Conservation (phyloP, 1,284 basidiomycete genomes). For the Exsudoporus floridanus region DNA sequence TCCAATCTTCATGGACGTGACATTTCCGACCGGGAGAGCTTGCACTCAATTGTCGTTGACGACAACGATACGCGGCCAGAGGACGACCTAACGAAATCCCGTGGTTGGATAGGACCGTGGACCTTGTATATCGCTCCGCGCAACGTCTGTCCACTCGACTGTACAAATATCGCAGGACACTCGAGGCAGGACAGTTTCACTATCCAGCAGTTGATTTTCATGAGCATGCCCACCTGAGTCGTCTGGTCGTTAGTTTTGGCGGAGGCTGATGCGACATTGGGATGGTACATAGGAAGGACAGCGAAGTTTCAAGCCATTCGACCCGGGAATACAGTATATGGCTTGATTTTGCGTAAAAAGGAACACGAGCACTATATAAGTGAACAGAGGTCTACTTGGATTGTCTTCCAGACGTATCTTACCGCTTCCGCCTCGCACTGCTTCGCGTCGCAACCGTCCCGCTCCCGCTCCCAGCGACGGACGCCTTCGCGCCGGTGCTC, state of each 20-base stretch:
- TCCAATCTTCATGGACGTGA: too few species aligned
- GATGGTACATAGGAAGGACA: neutral
- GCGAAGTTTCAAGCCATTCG: neutral
- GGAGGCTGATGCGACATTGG: neutral
- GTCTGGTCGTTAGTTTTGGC: neutral
- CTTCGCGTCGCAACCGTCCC: slow-evolving; percentile 23
- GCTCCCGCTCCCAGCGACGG: slow-evolving; percentile 6
- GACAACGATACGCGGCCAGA: too few species aligned
- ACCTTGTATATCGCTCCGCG: too few species aligned
- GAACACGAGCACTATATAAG: neutral
- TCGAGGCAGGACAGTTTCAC: neutral
- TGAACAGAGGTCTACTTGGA: neutral
- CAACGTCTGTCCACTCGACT: neutral
- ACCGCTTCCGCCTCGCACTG: slow-evolving; percentile 32
- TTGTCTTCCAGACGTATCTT: neutral
- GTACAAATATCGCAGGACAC: neutral
- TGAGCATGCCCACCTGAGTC: neutral
- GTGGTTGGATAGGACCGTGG: neutral
- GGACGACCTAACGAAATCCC: neutral
- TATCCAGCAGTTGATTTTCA: neutral
- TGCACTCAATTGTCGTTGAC: too few species aligned
- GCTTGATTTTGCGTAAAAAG: neutral
- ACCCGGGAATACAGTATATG: neutral
- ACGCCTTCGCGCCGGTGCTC: slow-evolving; percentile 11
- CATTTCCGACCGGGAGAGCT: too few species aligned